A percentile compares a stretch with the other conserved stretches of the same genome.
Conservation (phyloP, 2,329 filamentous ascomycete species). For the Scedosporium apiospermum region DNA sequence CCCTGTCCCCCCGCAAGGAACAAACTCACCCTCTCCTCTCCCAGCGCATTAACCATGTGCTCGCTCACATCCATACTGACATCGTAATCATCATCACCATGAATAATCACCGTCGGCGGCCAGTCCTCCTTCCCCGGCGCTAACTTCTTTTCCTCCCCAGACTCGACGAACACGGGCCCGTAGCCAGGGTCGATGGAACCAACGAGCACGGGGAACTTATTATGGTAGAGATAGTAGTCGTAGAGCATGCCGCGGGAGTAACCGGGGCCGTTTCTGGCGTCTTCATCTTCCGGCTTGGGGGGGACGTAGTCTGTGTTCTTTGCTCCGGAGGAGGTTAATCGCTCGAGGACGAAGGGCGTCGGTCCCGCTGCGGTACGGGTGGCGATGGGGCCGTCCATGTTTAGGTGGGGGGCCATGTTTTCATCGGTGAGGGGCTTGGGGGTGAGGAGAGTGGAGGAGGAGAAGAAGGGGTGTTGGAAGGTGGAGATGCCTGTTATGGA, state of each 20-base stretch:
- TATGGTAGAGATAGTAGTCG: conserved; percentile 23
- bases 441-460: conserved; percentile 20
- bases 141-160: background rate
- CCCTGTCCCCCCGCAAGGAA: conserved; percentile 40
- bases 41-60: conserved; percentile 17
- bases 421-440: conserved; percentile 17
- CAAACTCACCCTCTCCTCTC: conserved; percentile 15
- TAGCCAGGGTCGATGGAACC: conserved; percentile 21
- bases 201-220: conserved; percentile 17
- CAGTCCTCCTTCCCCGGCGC: conserved; percentile 12
- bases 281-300: background rate
- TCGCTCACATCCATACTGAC: conserved; percentile 19
- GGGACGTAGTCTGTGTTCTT: conserved; percentile 15
- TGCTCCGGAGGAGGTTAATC: conserved; percentile 17
- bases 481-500: conserved; percentile 25
- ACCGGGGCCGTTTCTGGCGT: background rate
- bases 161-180: conserved; percentile 2
- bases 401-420: conserved; percentile 15
- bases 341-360: conserved; percentile 16
- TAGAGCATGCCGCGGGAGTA: conserved; percentile 17
- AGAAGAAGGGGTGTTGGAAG: conserved; percentile 25
- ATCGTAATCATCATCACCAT: conserved; percentile 19
- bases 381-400: conserved; percentile 14
- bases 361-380: conserved; percentile 12
- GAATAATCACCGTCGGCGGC: conserved; percentile 24